Evolutionary conservation across 768 basidiomycete genomes (phyloP).

Genomic region (Imleria badia): DNA sequence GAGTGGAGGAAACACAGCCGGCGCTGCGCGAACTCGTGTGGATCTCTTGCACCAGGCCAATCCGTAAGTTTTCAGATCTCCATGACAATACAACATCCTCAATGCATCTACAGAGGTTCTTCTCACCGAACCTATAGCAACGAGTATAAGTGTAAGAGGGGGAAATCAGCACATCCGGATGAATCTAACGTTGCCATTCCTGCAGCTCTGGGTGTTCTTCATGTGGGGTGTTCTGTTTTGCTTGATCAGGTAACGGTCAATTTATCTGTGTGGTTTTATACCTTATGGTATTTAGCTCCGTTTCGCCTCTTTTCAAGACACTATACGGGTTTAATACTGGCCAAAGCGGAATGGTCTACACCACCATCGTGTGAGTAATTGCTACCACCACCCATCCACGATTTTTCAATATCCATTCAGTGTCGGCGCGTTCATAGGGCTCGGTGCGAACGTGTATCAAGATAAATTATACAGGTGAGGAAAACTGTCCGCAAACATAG

Average conservation of each 20-base stretch:
- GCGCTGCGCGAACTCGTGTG: conserved; percentile 56
- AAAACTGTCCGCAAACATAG: not conserved
- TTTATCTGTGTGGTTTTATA: not conserved
- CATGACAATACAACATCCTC: not conserved
- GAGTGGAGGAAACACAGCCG: conserved; percentile 60
- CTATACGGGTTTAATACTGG: conserved; percentile 64
- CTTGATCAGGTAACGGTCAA: conserved; percentile 48
- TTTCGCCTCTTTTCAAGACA: conserved; percentile 51
- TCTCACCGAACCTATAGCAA: conserved; percentile 62
- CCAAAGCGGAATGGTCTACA: conserved; percentile 57
- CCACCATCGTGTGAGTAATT: conserved; percentile 50
- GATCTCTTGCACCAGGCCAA: conserved; percentile 66
- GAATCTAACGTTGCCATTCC: not conserved
- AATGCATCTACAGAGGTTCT: conserved; percentile 11
- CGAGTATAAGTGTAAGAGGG: conserved; percentile 63
- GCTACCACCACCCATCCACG: not conserved
- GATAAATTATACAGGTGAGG: conserved; percentile 46
- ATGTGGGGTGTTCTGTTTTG: conserved; percentile 74
- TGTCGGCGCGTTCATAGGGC: conserved; percentile 50
- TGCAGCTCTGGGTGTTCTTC: conserved; percentile 64
- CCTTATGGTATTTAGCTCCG: conserved; percentile 40
- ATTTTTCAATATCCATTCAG: conserved; percentile 31
- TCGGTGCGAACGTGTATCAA: conserved; percentile 44
- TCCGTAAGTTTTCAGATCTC: conserved; percentile 47
- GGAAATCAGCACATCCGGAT: not conserved